A percentile compares a stretch with the other conserved stretches of the same genome.
Evolutionary conservation across 1,284 basidiomycete species (phyloP).

Genomic region (Dichomitus squalens): DNA sequence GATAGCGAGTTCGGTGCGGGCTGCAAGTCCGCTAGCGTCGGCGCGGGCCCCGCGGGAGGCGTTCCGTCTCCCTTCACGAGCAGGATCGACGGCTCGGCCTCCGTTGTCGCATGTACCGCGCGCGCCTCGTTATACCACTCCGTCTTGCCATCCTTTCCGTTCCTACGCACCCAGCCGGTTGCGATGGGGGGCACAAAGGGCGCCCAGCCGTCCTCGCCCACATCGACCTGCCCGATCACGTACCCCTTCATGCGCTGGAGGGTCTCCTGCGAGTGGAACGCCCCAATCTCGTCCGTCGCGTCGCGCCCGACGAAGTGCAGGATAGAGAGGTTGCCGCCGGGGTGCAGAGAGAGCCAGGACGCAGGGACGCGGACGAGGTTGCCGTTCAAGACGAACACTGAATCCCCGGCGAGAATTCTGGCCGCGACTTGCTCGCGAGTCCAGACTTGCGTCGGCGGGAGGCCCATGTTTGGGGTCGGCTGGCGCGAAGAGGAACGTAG

Average conservation of each 20-base stretch:
- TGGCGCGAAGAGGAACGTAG: neutral
- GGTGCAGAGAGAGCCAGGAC: slow-evolving; percentile 85
- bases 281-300: slow-evolving; percentile 92
- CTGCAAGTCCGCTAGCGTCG: slow-evolving; percentile 52
- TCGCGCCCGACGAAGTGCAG: slow-evolving; percentile 97
- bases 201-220: slow-evolving; percentile 63
- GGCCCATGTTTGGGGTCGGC: slow-evolving; percentile 28
- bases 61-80: slow-evolving; percentile 49
- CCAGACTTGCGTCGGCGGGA: slow-evolving; percentile 38
- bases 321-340: slow-evolving; percentile 88
- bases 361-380: slow-evolving; percentile 83
- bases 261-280: slow-evolving; percentile 82
- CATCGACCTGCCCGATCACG: slow-evolving; percentile 74
- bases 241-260: slow-evolving; percentile 66
- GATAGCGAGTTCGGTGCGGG: slow-evolving; percentile 59
- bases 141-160: slow-evolving; percentile 43
- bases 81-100: slow-evolving; percentile 60
- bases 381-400: slow-evolving; percentile 79
- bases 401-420: slow-evolving; percentile 77
- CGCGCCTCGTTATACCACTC: slow-evolving; percentile 67
- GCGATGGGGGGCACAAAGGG: slow-evolving; percentile 90
- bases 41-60: slow-evolving; percentile 33
- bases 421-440: slow-evolving; percentile 62
- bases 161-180: slow-evolving; percentile 74
- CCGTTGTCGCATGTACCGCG: slow-evolving; percentile 42